Base-by-base conservation (phyloP, 352 stramenopile genomes). In the Thraustochytrium sp. region DNA sequence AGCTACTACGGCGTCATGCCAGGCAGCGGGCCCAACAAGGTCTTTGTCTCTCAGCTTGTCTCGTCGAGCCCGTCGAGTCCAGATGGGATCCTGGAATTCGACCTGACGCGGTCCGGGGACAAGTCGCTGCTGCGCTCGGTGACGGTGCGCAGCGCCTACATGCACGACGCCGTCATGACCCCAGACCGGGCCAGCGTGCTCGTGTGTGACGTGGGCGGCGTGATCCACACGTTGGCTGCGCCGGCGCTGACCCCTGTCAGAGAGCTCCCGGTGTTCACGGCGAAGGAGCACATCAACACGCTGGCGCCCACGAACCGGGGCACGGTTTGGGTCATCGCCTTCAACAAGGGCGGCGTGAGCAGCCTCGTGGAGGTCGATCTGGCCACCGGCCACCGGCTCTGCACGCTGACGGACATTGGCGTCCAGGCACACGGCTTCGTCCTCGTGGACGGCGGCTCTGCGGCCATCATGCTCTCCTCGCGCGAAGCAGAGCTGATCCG, bases 1-100 rank as follows among this genome's bases (percentile, higher is more conserved):
- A 55, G 29, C n/a, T 82, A 82, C 56, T 82, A 82, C 26, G 74
- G 74, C 26, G 16, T 82, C 18, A n/a, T 82, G 2, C 74, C 74
- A 26, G 53, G 74, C 18, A 23, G 2, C 5, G 2, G 11, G 26
- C 26, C 51, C 3, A 18, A 21, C 0, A 48, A n/a, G 3, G 72
- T 82, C 11, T 55, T 53, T 2, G 48, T 82, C 3, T 56, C 37
- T 53, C 51, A n/a, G 11, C 48, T 13, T 13, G 18, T 63, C 5
- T 36, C 34, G 4, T 51, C 78, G 31, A 51, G 74, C n/a, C n/a
- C n/a, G 2, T 26, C 51, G 4, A 82, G 16, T 3, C 51, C 74
- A 29, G 74, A 82, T 51, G 53, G 18, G 16, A 42, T 73, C 13
- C 48, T 40, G 8, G 37, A 68, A 16, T 44, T 82, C 23, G 40